Evolutionary conservation across 176 grass and related monocot genomes (phyloP), one percentile per base, ranked within the genome.

Genomic region (Tuctoria greenei): DNA sequence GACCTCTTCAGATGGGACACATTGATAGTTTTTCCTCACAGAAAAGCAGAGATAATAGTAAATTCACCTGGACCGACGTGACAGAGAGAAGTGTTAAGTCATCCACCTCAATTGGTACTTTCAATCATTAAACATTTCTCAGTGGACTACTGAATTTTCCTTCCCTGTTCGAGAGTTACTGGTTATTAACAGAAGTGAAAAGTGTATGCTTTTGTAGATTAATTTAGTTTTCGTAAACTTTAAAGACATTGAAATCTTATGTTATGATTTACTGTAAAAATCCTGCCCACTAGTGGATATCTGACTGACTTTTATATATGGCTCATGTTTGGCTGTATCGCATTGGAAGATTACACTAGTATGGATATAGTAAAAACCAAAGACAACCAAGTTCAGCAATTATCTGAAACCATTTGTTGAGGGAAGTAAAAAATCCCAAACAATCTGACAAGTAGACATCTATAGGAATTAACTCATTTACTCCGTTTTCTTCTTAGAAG

Each of bases 51-150:
- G 88, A 76, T 56, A 91, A 94, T 39, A 67, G 39, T 86, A 87
- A 84, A 87, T 86, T 90, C 72, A 69, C 84, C 41, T 98, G 95
- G 95, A 90, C 86, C 79, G 84, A 91, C 86, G 84, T 93, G 67
- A 86, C 56, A 65, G 76, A 92, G 21, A 90, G 75, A 85, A 87
- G 50, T 46, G 67, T 56, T 41, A 85, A 83, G 4, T 21, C 75
- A 83, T 79, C 84, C 69, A 65, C 46, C 5, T 8, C 81, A 75
- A 71, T 28, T 71, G 94, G 88, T 90, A 89, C 63, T 78, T 77
- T 78, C 45, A 51, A 61, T 58, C 43, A 55, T 52, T 71, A 77
- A 43, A 23, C 14, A 69, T 62, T 41, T 45, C 26, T 79, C 31
- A 73, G 4, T 41, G 15, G 24, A 69, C 7, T 61, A 43, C 0